phyloP scores from a whole-genome alignment of 2,329 filamentous ascomycete genomes.

The Fusarium buharicum region DNA sequence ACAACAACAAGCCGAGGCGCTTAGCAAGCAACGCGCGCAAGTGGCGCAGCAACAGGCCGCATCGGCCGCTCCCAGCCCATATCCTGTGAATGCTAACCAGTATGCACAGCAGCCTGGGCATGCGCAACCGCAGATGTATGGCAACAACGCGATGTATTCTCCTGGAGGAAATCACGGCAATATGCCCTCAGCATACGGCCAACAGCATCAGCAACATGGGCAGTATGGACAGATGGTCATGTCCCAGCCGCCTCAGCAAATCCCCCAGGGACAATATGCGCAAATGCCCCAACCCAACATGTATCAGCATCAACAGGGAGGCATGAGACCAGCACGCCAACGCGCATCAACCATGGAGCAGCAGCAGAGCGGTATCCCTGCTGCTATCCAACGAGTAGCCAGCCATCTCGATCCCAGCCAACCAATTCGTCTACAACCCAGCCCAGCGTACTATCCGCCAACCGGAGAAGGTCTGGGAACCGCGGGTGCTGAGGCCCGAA shows the following conservation, averaged over 20 bases:
- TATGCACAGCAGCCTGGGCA: slow-evolving; percentile 58
- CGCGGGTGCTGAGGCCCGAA: slow-evolving; percentile 64
- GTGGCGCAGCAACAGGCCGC: slow-evolving; percentile 76
- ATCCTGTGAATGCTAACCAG: slow-evolving; percentile 62
- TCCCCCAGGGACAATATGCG: slow-evolving; percentile 72
- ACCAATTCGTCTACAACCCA: slow-evolving; percentile 93
- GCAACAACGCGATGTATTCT: slow-evolving; percentile 84
- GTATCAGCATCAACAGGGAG: slow-evolving; percentile 73
- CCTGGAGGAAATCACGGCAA: slow-evolving; percentile 60
- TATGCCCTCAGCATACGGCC: slow-evolving; percentile 77
- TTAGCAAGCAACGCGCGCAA: slow-evolving; percentile 89
- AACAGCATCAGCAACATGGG: slow-evolving; percentile 70
- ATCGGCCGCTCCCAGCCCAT: slow-evolving; percentile 73
- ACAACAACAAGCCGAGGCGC: slow-evolving; percentile 92
- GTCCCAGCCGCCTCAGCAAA: slow-evolving; percentile 72
- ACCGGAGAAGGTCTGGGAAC: slow-evolving; percentile 80
- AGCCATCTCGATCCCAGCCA: slow-evolving; percentile 95
- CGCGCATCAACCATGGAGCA: slow-evolving; percentile 97
- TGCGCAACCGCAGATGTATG: slow-evolving; percentile 76
- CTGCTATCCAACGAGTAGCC: slow-evolving; percentile 91
- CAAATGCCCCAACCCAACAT: slow-evolving; percentile 63
- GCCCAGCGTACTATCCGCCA: slow-evolving; percentile 96
- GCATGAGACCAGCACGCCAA: slow-evolving; percentile 79
- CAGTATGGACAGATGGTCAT: slow-evolving; percentile 80
- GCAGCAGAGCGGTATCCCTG: slow-evolving; percentile 90